Base-by-base conservation (phyloP, 1,139 yeast genomes). In the Pichiaceae sp. region DNA sequence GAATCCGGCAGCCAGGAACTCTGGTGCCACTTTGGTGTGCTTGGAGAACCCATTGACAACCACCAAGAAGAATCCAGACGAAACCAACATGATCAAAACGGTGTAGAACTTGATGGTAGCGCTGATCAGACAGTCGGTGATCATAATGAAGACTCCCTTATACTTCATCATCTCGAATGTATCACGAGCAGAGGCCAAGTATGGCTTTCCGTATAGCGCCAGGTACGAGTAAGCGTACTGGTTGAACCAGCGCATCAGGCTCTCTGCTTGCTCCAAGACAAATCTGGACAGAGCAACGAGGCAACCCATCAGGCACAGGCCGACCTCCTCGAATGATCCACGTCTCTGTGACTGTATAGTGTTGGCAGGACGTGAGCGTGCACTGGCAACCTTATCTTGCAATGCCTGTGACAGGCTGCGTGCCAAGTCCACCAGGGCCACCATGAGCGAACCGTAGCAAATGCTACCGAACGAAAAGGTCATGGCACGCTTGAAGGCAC, bases 391-490 rank as follows among this genome's bases (percentile, higher is more conserved):
- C 35, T 44, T 52, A 6, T 44, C 42, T 37, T 51, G 50, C 8
- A 44, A 14, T n/a, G 46, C 18, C 8, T 47, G 41, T 23, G 52
- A 24, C 2, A 44, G 24, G 4, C 45, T 46, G 23, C 56, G 40
- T 12, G 54, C 21, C 21, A 84, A 66, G 29, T 32, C 78, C 43
- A 86, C 70, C 28, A 84, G 46, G 0, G 96, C 75, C 5, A 86
- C 95, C 46, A 89, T 70, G 48, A 89, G 63, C 1, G 95, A 82
- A 0, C 96, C 96, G 55, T 86, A 83, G 54, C 95, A 82, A 40
- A 89, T 81, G 5, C 95, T 83, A 2, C 97, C 97, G 54, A 89
- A 83, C 29, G 95, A 85, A 55, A 79, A 83, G 2, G 95, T 82
- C 61, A 85, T 60, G 1, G 95, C 86, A 48, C 96, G 71, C 52